Conservation (phyloP, 1,284 basidiomycete genomes). For the Sporisorium reilianum region DNA sequence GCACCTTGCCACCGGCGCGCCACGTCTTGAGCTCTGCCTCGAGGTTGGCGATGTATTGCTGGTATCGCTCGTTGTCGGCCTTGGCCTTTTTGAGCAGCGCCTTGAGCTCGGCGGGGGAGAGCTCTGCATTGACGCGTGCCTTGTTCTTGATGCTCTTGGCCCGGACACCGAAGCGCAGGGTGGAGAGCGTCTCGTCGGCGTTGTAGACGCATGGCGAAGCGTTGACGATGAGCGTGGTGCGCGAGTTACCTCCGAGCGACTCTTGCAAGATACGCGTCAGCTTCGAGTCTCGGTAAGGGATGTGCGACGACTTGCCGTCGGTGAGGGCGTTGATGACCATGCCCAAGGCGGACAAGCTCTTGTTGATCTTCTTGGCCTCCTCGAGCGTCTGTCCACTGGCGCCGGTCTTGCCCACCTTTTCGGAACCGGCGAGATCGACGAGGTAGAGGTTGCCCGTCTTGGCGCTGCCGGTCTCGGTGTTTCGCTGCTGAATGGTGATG, state of each 20-base stretch:
- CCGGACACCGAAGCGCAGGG: slow-evolving; percentile 91
- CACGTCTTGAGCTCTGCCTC: slow-evolving; percentile 92
- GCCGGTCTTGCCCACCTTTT: slow-evolving; percentile 99
- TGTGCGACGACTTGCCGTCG: slow-evolving; percentile 90
- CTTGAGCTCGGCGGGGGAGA: slow-evolving; percentile 96
- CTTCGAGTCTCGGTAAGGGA: slow-evolving; percentile 99
- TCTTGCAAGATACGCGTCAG: slow-evolving; percentile 99
- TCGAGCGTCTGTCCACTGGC: slow-evolving; percentile 98
- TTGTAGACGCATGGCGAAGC: slow-evolving; percentile 98
- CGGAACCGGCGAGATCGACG: slow-evolving; percentile 97
- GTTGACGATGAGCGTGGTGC: slow-evolving; percentile 98
- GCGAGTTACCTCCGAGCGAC: slow-evolving; percentile 97
- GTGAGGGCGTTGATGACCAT: slow-evolving; percentile 99
- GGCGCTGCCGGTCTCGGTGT: slow-evolving; percentile 92
- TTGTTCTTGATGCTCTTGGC: slow-evolving; percentile 99
- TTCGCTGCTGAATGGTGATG: slow-evolving; percentile 95
- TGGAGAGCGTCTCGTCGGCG: slow-evolving; percentile 95
- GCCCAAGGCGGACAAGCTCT: slow-evolving; percentile 94
- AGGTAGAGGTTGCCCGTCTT: slow-evolving; percentile 98
- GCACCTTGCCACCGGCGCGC: slow-evolving; percentile 88
- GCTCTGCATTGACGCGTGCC: slow-evolving; percentile 96
- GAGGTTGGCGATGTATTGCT: slow-evolving; percentile 87
- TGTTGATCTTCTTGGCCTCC: slow-evolving; percentile 99
- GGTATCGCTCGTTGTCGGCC: slow-evolving; percentile 82
- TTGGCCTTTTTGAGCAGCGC: slow-evolving; percentile 89